phyloP scores from a whole-genome alignment of 208 protist genomes.

The Wallacemonas sp. region DNA sequence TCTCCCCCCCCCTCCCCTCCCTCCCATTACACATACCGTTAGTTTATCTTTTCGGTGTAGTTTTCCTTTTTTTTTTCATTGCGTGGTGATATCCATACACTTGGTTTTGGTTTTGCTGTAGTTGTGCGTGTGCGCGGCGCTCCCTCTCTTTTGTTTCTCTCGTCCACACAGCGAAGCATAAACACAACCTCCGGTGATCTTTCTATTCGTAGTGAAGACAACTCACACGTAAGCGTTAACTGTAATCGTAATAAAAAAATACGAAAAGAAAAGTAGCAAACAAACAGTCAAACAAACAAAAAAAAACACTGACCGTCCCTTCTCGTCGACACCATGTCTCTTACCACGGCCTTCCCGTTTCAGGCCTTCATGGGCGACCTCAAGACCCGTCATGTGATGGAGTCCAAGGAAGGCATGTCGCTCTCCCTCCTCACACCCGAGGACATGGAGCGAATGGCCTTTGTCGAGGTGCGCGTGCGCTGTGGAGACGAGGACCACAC shows the following conservation, averaged over 20 bases:
- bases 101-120: constrained; percentile 17
- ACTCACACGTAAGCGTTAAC: too few species aligned
- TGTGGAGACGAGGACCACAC: constrained; percentile 66
- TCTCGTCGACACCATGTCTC: constrained; percentile 58
- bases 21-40: too few species aligned
- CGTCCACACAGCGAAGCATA: too few species aligned
- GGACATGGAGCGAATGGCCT: constrained; percentile 77
- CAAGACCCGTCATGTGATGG: constrained; percentile 66
- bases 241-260: not conserved
- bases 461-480: constrained; percentile 80
- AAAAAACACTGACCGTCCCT: not conserved
- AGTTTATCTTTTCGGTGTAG: constrained; percentile 14
- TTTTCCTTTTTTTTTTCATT: constrained; percentile 23
- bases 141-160: not conserved
- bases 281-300: too few species aligned
- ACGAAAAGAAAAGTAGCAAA: constrained; percentile 1
- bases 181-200: too few species aligned
- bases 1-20: too few species aligned
- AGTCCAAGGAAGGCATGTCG: constrained; percentile 68
- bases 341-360: constrained; percentile 87
- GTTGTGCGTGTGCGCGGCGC: too few species aligned
- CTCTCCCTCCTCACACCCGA: constrained; percentile 81
- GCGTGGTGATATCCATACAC: constrained; percentile 8
- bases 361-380: constrained; percentile 83
- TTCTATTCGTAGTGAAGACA: too few species aligned